Evolutionary conservation across 192 early-diverging fungal species (phyloP), one percentile per base, ranked within the genome.

Genomic region (Coemansia sp.): DNA sequence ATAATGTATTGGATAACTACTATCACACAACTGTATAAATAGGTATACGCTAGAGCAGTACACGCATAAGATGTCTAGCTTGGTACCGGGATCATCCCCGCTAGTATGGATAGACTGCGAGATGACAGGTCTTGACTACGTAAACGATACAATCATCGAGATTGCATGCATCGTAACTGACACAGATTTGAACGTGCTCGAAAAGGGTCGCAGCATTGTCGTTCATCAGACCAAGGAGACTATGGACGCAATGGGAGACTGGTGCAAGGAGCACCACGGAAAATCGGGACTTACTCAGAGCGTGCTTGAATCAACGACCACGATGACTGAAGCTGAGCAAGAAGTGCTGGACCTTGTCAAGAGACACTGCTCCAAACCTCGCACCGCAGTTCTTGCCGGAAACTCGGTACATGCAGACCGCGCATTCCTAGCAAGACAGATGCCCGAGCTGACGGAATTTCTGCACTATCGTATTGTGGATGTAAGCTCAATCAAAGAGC

Each of bases 341-440:
- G 69, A 82, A 38, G 84, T 97, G 22, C 68, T 97, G 7, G 76
- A 67, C 2, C 93, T 96, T 52, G 77, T 97, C 51, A 80, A 86
- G 55, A 24, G 74, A 19, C 85, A 93, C 69, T 84, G 93, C 63
- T 81, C 85, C 14, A 53, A 68, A 1, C 55, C 75, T 9, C 60
- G 85, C 22, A 62, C 77, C 1, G 93, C 84, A 0, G 82, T 91
- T 10, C 75, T 98, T 23, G 94, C 93, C 1, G 96, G 96, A 15
- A 98, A 94, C 80, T 90, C 91, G 38, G 91, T 97, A 15, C 95
- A 98, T 66, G 87, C 86, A 11, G 96, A 98, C 64, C 86, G 91
- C 40, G 83, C 78, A 51, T 98, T 96, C 44, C 65, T 98, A 55
- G 72, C 81, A 27, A 83, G 87, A 52, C 87, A 89, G 44, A 94